A percentile compares a stretch with the other conserved stretches of the same genome.
Evolutionary conservation across 768 basidiomycete species (phyloP).

Genomic region (Phlebiopsis gigantea): DNA sequence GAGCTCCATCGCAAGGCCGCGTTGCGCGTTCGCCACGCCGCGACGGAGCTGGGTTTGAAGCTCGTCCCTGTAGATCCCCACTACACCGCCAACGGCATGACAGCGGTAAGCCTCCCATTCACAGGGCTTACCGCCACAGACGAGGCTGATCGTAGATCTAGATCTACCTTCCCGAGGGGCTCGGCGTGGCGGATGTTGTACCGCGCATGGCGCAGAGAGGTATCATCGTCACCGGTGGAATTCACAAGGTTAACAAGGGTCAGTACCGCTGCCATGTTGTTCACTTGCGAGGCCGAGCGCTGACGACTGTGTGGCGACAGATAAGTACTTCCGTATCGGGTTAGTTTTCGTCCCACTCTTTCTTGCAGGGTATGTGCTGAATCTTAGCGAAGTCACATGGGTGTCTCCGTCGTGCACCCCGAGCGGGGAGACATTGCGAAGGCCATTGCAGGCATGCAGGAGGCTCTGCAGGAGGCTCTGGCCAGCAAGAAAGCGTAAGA

Average conservation of each 20-base stretch:
- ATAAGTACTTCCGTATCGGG: conserved; percentile 92
- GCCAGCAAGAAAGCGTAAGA: conserved; percentile 26
- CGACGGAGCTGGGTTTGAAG: conserved; percentile 62
- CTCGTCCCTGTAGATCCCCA: conserved; percentile 59
- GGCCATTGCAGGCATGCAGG: conserved; percentile 61
- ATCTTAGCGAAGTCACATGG: conserved; percentile 71
- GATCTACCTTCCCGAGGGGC: conserved; percentile 80
- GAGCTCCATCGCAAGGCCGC: conserved; percentile 66
- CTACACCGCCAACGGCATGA: conserved; percentile 91
- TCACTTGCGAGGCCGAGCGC: not conserved
- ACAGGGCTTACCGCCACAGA: not conserved
- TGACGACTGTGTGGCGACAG: conserved; percentile 29
- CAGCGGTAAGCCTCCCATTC: conserved; percentile 48
- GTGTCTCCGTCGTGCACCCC: conserved; percentile 68
- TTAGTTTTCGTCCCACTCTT: conserved; percentile 25
- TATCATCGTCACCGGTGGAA: conserved; percentile 82
- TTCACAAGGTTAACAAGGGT: conserved; percentile 83
- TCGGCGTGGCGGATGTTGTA: conserved; percentile 71
- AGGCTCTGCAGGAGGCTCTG: conserved; percentile 40
- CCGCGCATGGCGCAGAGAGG: conserved; percentile 67
- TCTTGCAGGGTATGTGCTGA: not conserved
- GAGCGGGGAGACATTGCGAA: conserved; percentile 71
- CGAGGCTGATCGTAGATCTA: conserved; percentile 21
- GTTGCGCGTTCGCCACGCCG: conserved; percentile 61
- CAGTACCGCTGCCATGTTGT: conserved; percentile 14